Conservation (phyloP, 1,284 basidiomycete genomes). For the Rhodotorula sp. region DNA sequence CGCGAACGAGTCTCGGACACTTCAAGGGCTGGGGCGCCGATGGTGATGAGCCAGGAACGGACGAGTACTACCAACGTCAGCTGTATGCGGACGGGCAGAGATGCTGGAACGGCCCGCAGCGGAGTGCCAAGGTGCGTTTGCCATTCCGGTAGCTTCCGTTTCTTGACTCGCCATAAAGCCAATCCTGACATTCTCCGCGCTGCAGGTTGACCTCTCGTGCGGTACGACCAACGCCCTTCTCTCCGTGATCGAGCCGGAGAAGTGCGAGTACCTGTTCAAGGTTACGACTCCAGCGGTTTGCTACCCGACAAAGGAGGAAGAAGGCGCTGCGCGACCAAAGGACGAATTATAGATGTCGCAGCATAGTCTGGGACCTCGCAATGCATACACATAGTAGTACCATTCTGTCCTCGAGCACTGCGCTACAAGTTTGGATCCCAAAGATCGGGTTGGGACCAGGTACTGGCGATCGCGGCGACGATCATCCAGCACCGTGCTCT, state of each 20-base stretch:
- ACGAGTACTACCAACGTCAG: constrained; percentile 76
- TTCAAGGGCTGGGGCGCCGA: constrained; percentile 73
- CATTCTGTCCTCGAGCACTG: too few relatives aligned
- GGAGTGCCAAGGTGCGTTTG: constrained; percentile 65
- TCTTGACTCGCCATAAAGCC: not conserved
- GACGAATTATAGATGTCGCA: constrained; percentile 27
- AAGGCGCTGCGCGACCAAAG: not conserved
- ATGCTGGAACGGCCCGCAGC: constrained; percentile 96
- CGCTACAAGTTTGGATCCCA: constrained; percentile 60
- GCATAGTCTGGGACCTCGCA: not conserved
- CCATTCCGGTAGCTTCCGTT: not conserved
- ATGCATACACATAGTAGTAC: not conserved
- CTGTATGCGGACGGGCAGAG: constrained; percentile 68
- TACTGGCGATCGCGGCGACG: constrained; percentile 64
- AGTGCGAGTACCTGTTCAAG: constrained; percentile 91
- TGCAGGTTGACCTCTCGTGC: constrained; percentile 74
- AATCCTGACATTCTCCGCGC: not conserved
- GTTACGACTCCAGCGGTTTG: constrained; percentile 88
- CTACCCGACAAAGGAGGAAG: constrained; percentile 24
- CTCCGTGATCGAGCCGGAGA: constrained; percentile 84
- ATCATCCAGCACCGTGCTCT: constrained; percentile 79
- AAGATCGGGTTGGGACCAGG: constrained; percentile 84
- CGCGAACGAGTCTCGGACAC: constrained; percentile 75
- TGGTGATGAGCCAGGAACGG: constrained; percentile 58
- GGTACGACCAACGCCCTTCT: constrained; percentile 81